Conservation (phyloP, 164 flowering plant species). For the Tetrastigma voinierianum region DNA sequence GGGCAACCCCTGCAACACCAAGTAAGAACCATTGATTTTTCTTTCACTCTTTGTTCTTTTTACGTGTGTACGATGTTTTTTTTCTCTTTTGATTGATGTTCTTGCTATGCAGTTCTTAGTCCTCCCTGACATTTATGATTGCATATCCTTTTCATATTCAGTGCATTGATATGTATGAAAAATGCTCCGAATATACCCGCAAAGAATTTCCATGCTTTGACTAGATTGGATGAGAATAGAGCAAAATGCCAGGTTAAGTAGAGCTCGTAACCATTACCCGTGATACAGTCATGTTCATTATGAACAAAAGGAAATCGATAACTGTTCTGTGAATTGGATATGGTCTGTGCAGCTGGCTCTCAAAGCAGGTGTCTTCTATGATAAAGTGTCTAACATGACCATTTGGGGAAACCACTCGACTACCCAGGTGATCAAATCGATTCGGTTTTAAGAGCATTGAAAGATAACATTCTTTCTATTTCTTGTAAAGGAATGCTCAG, state of each 20-base stretch:
- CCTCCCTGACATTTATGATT: conserved; percentile 3
- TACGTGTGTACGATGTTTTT: background rate
- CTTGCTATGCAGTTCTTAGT: background rate
- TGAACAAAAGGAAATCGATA: background rate
- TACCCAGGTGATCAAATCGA: conserved; percentile 64
- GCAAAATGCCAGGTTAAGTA: conserved; percentile 87
- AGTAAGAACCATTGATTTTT: conserved; percentile 38
- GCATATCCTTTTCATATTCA: conserved; percentile 23
- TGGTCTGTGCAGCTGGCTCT: conserved; percentile 74
- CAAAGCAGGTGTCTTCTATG: conserved; percentile 97
- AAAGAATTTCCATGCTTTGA: conserved; percentile 93
- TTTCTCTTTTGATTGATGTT: background rate
- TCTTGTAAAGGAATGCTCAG: background rate
- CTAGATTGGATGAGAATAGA: conserved; percentile 93
- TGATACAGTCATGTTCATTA: background rate
- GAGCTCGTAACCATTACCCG: background rate
- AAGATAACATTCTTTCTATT: background rate
- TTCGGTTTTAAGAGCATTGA: background rate
- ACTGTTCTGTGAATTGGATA: background rate
- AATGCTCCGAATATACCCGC: conserved; percentile 94
- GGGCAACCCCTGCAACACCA: conserved; percentile 98
- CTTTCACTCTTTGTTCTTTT: background rate
- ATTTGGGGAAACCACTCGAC: conserved; percentile 99
- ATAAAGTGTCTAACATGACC: conserved; percentile 87
- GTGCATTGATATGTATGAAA: conserved; percentile 90